phyloP scores from a whole-genome alignment of 2,329 filamentous ascomycete genomes.

The Pseudodiploospora longispora region DNA sequence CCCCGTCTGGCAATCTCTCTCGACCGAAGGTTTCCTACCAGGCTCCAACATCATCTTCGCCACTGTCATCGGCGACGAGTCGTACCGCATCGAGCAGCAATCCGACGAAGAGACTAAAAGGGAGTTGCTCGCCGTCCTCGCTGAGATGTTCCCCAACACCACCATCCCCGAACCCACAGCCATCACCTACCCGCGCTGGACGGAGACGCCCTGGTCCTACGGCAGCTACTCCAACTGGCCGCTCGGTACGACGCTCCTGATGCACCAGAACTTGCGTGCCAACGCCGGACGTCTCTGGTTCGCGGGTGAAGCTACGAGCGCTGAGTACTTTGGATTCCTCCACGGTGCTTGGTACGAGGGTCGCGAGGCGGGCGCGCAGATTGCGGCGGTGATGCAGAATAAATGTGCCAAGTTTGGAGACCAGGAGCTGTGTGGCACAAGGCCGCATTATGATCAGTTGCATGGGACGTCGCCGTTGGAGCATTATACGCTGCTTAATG shows the following conservation, averaged over 20 bases:
- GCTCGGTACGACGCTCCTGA: constrained; percentile 51
- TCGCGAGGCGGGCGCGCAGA: constrained; percentile 35
- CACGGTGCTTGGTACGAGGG: constrained; percentile 56
- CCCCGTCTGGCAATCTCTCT: constrained; percentile 57
- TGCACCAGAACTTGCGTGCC: constrained; percentile 60
- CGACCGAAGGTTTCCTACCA: constrained; percentile 47
- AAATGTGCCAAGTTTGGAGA: constrained; percentile 10
- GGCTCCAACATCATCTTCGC: constrained; percentile 59
- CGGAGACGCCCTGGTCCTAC: constrained; percentile 33
- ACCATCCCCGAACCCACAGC: constrained; percentile 50
- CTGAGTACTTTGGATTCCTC: constrained; percentile 57
- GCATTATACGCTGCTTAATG: constrained; percentile 26
- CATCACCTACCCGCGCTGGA: constrained; percentile 48
- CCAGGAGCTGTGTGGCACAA: constrained; percentile 10
- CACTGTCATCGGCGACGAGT: constrained; percentile 49
- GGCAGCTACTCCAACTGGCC: constrained; percentile 66
- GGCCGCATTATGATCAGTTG: constrained; percentile 14
- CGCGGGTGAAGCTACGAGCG: constrained; percentile 55
- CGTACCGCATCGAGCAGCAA: constrained; percentile 52
- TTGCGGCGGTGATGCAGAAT: constrained; percentile 24
- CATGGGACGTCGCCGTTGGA: constrained; percentile 25
- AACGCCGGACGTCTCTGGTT: constrained; percentile 55
- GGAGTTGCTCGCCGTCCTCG: constrained; percentile 49
- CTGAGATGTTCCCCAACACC: constrained; percentile 51
- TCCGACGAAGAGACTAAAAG: constrained; percentile 47